Conservation (phyloP, 768 basidiomycete species). For the Suillus discolor region DNA sequence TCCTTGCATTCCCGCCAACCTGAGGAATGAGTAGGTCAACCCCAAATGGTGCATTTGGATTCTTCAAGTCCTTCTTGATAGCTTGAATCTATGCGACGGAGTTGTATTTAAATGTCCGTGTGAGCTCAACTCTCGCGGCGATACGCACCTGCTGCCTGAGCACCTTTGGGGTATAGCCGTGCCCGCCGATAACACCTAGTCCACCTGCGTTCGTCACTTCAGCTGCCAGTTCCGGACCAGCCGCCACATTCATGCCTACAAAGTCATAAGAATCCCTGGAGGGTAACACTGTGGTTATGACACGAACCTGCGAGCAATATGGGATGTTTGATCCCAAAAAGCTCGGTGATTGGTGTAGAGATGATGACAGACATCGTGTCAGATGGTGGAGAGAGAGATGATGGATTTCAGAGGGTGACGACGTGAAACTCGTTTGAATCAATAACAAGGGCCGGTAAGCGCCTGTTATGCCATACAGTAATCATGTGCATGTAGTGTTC, state of each 20-base stretch:
- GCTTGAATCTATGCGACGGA: slow-evolving; percentile 55
- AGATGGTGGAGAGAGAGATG: background rate
- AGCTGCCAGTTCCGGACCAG: slow-evolving; percentile 84
- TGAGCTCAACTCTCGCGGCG: background rate
- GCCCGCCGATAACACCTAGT: slow-evolving; percentile 89
- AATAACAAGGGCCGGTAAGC: background rate
- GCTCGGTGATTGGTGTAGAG: slow-evolving; percentile 82
- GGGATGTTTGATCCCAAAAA: slow-evolving; percentile 89
- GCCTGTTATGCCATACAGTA: background rate
- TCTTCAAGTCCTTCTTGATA: slow-evolving; percentile 70
- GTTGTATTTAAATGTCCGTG: slow-evolving; percentile 19
- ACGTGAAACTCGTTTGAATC: slow-evolving; percentile 10
- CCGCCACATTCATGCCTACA: slow-evolving; percentile 65
- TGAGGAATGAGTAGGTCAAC: slow-evolving; percentile 90
- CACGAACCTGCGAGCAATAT: slow-evolving; percentile 75
- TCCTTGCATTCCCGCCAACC: slow-evolving; percentile 83
- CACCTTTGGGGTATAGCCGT: slow-evolving; percentile 83
- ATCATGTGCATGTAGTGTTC: slow-evolving; percentile 3
- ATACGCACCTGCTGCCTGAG: slow-evolving; percentile 70
- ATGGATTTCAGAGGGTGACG: background rate
- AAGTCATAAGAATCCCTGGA: slow-evolving; percentile 7
- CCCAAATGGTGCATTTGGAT: slow-evolving; percentile 84
- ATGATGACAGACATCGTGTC: slow-evolving; percentile 67
- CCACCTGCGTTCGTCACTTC: slow-evolving; percentile 95
- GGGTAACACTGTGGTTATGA: slow-evolving; percentile 34